Evolutionary conservation across 495 filamentous ascomycete genomes (phyloP).

Genomic region (Opeltia flavorubescens): DNA sequence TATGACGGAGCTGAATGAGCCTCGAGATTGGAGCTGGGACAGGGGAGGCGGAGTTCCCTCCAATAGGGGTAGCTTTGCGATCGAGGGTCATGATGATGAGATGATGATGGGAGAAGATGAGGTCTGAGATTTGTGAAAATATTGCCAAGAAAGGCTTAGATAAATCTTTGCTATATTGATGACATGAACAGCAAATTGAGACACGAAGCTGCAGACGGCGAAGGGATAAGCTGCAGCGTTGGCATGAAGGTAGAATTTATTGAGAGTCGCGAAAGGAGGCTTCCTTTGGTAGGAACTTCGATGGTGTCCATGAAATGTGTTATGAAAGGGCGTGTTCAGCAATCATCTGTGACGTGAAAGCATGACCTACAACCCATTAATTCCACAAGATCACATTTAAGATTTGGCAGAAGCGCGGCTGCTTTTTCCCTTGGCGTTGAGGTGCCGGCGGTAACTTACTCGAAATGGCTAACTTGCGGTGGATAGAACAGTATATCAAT

Average conservation of each 20-base stretch:
- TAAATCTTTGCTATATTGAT: neutral
- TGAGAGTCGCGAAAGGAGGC: neutral
- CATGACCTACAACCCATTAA: neutral
- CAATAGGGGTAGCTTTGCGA: conserved; percentile 1
- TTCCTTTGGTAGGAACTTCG: neutral
- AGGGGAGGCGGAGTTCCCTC: neutral
- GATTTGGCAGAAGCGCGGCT: no score
- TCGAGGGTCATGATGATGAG: conserved; percentile 12
- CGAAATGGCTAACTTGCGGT: no score
- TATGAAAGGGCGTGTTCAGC: neutral
- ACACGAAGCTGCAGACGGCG: neutral
- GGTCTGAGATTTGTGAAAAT: neutral
- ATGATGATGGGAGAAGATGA: neutral
- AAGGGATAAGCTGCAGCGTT: conserved; percentile 1
- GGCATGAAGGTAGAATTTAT: neutral
- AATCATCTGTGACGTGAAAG: neutral
- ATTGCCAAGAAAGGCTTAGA: neutral
- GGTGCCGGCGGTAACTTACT: no score
- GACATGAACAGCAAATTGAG: neutral
- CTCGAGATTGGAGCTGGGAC: conserved; percentile 13
- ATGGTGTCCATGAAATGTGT: neutral
- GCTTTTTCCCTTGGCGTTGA: no score
- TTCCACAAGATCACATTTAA: no score
- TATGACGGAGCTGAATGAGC: conserved; percentile 25
- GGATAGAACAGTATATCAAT: no score